These are phyloP conservation scores for Paraphaeosphaeria sporulosa DNA, from an alignment of 2,329 filamentous ascomycete species.

Conservation along the genomic window DNA sequence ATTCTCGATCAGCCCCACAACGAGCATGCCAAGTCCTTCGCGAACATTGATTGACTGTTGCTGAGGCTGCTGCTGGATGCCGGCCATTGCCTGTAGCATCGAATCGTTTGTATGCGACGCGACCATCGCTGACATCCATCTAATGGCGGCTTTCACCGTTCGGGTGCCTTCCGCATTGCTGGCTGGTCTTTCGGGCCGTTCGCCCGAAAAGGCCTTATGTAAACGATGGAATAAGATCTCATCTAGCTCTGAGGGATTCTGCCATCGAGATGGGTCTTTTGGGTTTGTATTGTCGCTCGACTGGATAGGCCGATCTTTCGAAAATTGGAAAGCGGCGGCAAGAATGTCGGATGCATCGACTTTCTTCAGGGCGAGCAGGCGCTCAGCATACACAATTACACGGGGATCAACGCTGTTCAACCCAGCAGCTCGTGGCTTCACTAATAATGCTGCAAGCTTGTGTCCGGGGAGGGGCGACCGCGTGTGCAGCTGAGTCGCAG, in stretches of 20 bases:
- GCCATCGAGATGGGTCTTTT: slow-evolving; percentile 34
- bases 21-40: slow-evolving; percentile 69
- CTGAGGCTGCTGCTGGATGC: slow-evolving; percentile 56
- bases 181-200: slow-evolving; percentile 37
- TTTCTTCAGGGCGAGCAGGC: slow-evolving; percentile 40
- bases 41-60: slow-evolving; percentile 68
- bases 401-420: slow-evolving; percentile 44
- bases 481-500: slow-evolving; percentile 41
- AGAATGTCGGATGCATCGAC: slow-evolving; percentile 48
- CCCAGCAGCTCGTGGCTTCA: slow-evolving; percentile 40
- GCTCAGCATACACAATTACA: slow-evolving; percentile 44
- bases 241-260: slow-evolving; percentile 47
- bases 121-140: slow-evolving; percentile 52
- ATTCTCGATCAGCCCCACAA: slow-evolving; percentile 70
- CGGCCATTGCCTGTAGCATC: slow-evolving; percentile 50
- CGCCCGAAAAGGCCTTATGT: slow-evolving; percentile 43
- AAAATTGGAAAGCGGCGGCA: slow-evolving; percentile 41
- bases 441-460: slow-evolving; percentile 45
- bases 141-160: slow-evolving; percentile 39
- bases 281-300: slow-evolving; percentile 25
- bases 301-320: slow-evolving; percentile 42
- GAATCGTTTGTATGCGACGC: slow-evolving; percentile 49
- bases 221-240: slow-evolving; percentile 49
- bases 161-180: slow-evolving; percentile 40
- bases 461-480: slow-evolving; percentile 45